Base-by-base conservation (phyloP, 1,139 yeast species). In the Candida tetrigidarum region DNA sequence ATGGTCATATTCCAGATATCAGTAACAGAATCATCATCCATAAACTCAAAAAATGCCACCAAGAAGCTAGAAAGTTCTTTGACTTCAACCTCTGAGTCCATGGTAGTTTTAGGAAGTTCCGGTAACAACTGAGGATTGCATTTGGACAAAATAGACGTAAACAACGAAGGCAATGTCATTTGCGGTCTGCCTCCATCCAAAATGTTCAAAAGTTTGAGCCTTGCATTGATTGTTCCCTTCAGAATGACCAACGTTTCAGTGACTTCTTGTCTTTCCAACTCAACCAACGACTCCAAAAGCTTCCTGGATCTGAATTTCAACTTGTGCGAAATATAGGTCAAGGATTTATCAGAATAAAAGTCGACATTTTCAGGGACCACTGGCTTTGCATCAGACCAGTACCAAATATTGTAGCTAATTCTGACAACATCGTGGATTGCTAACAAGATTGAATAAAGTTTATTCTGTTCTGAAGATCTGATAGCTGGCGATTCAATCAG, bases 121-220 rank as follows among this genome's bases (percentile, higher is more conserved):
- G 64, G 64, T 10, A 70, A 46, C 3, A 58, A 26, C 39, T 58
- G 64, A 0, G 76, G 71, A 29, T 61, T 59, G 41, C 71, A 62
- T 47, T 74, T 58, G 5, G 68, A 54, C 12, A 71, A 64, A 19
- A 88, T 69, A 0, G 89, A 75, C 48, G 78, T 74, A 50, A 88
- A 67, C 7, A 90, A 64, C 51, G 78, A 76, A 0, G 96, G 95
- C 16, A 91, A 69, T 0, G 96, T 87, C 4, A 81, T 57, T 48
- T 84, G 89, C 0, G 96, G 86, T 50, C 89, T 80, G 2, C 96
- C 87, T 0, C 96, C 95, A 64, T 92, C 97, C 40, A 93, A 69
- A 8, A 88, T 84, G 61, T 87, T 91, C 22, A 87, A 65, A 3
- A 89, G 57, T 53, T 85, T 86, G 52, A 56, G 63, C 45, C 55